Percentiles rank a stretch among this genome's conserved stretches.
phyloP scores from a whole-genome alignment of 495 filamentous ascomycete genomes.

The Neurospora sp. region DNA sequence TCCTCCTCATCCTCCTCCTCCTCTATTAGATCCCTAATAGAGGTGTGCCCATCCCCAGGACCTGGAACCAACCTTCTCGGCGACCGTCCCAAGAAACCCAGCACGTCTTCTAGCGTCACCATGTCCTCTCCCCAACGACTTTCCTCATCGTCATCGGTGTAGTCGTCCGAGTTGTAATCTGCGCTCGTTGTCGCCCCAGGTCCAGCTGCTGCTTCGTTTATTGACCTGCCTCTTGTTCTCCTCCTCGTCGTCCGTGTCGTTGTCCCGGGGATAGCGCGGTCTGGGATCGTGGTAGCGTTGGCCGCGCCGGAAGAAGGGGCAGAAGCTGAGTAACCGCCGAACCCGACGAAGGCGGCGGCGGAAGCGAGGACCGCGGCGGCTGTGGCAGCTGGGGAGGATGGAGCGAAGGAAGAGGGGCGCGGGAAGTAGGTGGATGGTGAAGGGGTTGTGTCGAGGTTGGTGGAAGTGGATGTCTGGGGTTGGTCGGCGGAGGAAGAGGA shows the following conservation, averaged over 20 bases:
- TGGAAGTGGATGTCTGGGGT: background rate
- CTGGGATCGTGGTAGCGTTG: background rate
- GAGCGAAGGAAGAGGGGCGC: background rate
- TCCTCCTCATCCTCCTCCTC: constrained; percentile 19
- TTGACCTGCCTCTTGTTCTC: background rate
- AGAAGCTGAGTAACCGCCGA: background rate
- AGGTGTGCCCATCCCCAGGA: constrained; percentile 47
- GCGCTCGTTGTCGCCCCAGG: background rate
- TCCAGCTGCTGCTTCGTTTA: background rate
- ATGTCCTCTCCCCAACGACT: background rate
- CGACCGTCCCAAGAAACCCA: background rate
- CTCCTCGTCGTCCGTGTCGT: background rate
- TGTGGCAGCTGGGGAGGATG: background rate
- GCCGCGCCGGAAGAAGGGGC: background rate
- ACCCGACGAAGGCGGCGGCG: background rate
- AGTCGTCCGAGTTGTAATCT: constrained; percentile 15
- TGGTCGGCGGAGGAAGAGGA: background rate
- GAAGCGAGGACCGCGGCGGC: background rate
- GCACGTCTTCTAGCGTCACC: background rate
- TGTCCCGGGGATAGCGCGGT: background rate
- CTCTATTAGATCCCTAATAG: constrained; percentile 13
- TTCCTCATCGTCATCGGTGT: constrained; percentile 22
- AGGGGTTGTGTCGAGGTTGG: background rate
- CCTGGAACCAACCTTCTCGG: background rate
- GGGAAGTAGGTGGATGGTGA: background rate